phyloP scores from a whole-genome alignment of 208 protist genomes.

The Trypanosoma brucei region DNA sequence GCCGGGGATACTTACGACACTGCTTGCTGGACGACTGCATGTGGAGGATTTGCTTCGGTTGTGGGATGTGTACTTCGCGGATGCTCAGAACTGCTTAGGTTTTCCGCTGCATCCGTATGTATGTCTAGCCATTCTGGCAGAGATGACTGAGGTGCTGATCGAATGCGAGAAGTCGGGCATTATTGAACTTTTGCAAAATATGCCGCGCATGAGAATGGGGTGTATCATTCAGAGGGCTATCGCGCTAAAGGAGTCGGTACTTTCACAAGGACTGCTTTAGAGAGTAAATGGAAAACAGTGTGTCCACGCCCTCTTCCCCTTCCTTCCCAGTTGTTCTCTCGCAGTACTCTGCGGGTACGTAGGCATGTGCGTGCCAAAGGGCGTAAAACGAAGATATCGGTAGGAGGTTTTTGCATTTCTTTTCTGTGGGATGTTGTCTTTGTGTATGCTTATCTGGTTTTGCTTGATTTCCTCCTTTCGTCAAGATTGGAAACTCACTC shows the following conservation, averaged over 20 bases:
- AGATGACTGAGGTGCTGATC: conserved; percentile 82
- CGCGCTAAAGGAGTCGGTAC: conserved; percentile 62
- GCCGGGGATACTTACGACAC: conserved; percentile 52
- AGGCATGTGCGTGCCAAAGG: background rate
- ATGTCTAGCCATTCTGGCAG: conserved; percentile 63
- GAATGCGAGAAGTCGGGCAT: conserved; percentile 70
- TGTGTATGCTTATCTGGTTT: no score
- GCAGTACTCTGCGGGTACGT: background rate
- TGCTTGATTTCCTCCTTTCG: no score
- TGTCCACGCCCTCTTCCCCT: background rate
- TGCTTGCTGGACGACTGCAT: conserved; percentile 69
- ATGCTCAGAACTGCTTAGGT: conserved; percentile 37
- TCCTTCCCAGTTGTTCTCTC: background rate
- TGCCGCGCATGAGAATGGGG: conserved; percentile 70
- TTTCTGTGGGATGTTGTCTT: no score
- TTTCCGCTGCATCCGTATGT: conserved; percentile 77
- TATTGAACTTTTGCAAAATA: conserved; percentile 52
- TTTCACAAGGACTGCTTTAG: conserved; percentile 25
- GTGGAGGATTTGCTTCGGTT: conserved; percentile 66
- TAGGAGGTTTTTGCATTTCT: no score
- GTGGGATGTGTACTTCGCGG: conserved; percentile 80
- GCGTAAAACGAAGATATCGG: background rate
- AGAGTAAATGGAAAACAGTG: background rate
- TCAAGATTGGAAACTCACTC: no score
- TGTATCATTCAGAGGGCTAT: conserved; percentile 70